Evolutionary conservation across 352 stramenopile genomes (phyloP).

Genomic region (Phytopythium cucurbitacearum): DNA sequence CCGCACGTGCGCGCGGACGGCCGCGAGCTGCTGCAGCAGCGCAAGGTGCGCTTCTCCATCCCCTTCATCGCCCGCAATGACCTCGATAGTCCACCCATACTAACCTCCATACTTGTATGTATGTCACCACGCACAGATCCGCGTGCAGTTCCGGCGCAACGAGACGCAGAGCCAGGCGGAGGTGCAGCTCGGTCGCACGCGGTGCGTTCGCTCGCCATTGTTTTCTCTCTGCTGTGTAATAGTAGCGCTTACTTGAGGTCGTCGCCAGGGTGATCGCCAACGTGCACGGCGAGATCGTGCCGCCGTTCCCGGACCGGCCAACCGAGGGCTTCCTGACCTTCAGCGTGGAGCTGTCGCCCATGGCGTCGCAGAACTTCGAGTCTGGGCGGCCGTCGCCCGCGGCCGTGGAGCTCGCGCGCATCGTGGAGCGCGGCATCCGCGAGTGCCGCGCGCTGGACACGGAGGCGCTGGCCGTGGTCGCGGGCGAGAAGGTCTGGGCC

Average conservation of each 20-base stretch:
- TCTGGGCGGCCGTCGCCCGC: constrained; percentile 37
- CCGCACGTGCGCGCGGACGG: constrained; percentile 68
- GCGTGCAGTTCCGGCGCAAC: constrained; percentile 77
- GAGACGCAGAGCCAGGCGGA: constrained; percentile 75
- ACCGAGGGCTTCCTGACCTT: constrained; percentile 87
- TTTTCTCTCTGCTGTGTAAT: background rate
- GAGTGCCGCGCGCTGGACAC: constrained; percentile 92
- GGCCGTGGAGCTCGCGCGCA: constrained; percentile 77
- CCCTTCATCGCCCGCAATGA: too few species aligned
- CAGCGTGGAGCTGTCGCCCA: constrained; percentile 78
- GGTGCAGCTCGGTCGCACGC: constrained; percentile 71
- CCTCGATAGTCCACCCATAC: background rate
- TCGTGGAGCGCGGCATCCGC: constrained; percentile 90
- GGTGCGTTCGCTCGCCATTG: constrained; percentile 26
- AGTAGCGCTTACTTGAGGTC: background rate
- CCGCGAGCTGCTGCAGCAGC: constrained; percentile 75
- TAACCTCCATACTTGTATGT: background rate
- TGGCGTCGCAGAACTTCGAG: constrained; percentile 82
- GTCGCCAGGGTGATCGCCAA: constrained; percentile 64
- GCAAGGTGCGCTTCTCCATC: constrained; percentile 30
- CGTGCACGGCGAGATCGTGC: constrained; percentile 80
- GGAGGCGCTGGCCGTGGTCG: constrained; percentile 91
- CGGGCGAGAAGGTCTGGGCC: constrained; percentile 93
- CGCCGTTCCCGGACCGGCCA: constrained; percentile 81
- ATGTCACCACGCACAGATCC: constrained; percentile 27